Conservation (phyloP, 768 basidiomycete species). For the Collybia nuda region DNA sequence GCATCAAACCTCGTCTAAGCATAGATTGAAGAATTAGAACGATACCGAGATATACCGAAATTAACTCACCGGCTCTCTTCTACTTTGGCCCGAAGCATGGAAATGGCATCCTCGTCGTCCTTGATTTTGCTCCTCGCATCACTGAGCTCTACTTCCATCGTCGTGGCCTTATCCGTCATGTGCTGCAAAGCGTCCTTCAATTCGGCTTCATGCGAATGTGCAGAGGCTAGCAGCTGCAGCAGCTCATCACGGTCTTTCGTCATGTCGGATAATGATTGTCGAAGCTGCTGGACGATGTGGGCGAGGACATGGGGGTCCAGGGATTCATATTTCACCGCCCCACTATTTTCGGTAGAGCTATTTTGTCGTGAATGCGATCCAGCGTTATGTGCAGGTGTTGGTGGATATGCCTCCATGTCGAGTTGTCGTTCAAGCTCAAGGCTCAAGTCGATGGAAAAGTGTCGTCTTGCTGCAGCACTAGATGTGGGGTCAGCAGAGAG, state of each 20-base stretch:
- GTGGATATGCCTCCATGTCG: constrained; percentile 57
- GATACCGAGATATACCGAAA: constrained; percentile 7
- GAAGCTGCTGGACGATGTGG: constrained; percentile 73
- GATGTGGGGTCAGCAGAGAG: constrained; percentile 20
- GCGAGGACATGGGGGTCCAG: constrained; percentile 77
- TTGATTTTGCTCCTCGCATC: constrained; percentile 48
- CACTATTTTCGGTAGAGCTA: constrained; percentile 8
- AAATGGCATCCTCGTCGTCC: constrained; percentile 79
- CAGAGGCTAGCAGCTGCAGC: constrained; percentile 44
- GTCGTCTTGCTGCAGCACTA: constrained; percentile 24
- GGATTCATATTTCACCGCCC: constrained; percentile 32
- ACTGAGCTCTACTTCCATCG: constrained; percentile 56
- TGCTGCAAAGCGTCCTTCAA: constrained; percentile 62
- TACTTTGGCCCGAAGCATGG: constrained; percentile 75
- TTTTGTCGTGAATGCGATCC: constrained; percentile 13
- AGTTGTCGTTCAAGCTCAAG: constrained; percentile 81
- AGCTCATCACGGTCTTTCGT: constrained; percentile 76
- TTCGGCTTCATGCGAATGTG: constrained; percentile 55
- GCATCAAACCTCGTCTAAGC: constrained; percentile 79
- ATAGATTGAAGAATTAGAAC: constrained; percentile 3
- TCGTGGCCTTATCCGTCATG: constrained; percentile 65
- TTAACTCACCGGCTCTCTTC: constrained; percentile 77
- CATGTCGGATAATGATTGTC: constrained; percentile 59
- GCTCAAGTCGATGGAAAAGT: constrained; percentile 73
- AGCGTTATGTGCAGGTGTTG: constrained; percentile 35